These are phyloP conservation scores for Coniferiporia weirii DNA, from an alignment of 1,284 basidiomycete genomes.

Conservation along the genomic window DNA sequence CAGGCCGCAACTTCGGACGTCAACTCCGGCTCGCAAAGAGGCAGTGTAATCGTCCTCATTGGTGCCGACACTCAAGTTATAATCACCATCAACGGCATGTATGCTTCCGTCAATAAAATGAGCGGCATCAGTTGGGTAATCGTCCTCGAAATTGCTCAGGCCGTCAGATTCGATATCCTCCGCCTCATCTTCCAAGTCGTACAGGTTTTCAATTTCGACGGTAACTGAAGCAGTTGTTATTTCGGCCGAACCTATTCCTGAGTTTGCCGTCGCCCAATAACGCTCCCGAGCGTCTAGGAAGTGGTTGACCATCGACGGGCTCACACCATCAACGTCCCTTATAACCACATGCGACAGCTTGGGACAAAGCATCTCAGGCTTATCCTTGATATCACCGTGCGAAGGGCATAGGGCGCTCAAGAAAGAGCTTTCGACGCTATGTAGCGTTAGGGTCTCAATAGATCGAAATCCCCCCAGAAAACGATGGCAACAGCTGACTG, in stretches of 20 bases:
- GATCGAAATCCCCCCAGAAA: not conserved
- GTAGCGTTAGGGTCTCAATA: not conserved
- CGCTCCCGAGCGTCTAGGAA: not conserved
- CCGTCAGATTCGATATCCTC: not conserved
- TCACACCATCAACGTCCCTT: not conserved
- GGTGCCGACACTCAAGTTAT: not conserved
- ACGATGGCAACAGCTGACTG: not conserved
- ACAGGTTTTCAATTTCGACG: not conserved
- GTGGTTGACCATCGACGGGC: not conserved
- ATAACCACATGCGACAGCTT: not conserved
- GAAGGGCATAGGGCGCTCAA: not conserved
- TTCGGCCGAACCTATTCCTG: not conserved
- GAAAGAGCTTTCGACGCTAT: not conserved
- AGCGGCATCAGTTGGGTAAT: not conserved
- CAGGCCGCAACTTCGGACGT: not conserved
- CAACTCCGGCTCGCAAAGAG: not conserved
- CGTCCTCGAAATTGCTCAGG: not conserved
- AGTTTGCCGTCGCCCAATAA: not conserved
- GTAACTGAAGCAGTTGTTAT: not conserved
- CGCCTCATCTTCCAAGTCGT: not conserved
- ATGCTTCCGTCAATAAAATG: not conserved
- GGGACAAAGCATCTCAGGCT: not conserved
- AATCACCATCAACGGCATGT: not conserved
- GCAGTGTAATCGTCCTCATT: not conserved
- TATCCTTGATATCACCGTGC: not conserved